Evolutionary conservation across 805 yeast species (phyloP).

Genomic region (Sugiyamaella floridensis): DNA sequence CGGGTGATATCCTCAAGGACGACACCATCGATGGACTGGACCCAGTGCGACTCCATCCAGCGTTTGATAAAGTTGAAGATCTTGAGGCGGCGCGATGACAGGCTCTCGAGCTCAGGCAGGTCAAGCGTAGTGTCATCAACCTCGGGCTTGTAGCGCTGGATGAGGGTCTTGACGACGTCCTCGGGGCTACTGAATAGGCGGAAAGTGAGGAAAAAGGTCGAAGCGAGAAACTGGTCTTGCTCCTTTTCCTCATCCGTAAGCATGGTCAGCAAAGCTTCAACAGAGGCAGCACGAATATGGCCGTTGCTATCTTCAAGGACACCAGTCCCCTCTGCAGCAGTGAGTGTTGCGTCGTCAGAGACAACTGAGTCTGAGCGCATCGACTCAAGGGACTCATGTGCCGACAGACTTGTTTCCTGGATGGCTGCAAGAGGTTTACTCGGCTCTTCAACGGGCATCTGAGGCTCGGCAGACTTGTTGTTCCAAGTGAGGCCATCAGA

Average conservation of each 20-base stretch:
- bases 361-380: background rate
- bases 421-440: background rate
- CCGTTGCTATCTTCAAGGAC: conserved; percentile 19
- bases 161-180: conserved; percentile 61
- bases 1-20: conserved; percentile 65
- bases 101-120: conserved; percentile 32
- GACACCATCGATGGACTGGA: conserved; percentile 49
- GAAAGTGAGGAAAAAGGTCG: conserved; percentile 73
- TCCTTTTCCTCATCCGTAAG: conserved; percentile 21
- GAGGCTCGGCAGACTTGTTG: background rate
- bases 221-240: conserved; percentile 56
- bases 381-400: background rate
- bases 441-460: conserved; percentile 4
- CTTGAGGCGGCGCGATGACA: conserved; percentile 39
- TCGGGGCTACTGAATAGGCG: conserved; percentile 61
- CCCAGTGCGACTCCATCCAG: conserved; percentile 93
- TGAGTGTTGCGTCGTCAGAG: background rate
- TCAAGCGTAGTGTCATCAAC: conserved; percentile 43
- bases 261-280: conserved; percentile 26
- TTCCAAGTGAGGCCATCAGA: conserved; percentile 15
- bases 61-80: conserved; percentile 63
- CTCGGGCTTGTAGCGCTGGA: conserved; percentile 43
- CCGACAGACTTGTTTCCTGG: background rate
- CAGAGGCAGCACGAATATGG: conserved; percentile 29
- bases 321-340: background rate